Evolutionary conservation across 2,329 filamentous ascomycete genomes (phyloP).

Genomic region (Claviceps africana): DNA sequence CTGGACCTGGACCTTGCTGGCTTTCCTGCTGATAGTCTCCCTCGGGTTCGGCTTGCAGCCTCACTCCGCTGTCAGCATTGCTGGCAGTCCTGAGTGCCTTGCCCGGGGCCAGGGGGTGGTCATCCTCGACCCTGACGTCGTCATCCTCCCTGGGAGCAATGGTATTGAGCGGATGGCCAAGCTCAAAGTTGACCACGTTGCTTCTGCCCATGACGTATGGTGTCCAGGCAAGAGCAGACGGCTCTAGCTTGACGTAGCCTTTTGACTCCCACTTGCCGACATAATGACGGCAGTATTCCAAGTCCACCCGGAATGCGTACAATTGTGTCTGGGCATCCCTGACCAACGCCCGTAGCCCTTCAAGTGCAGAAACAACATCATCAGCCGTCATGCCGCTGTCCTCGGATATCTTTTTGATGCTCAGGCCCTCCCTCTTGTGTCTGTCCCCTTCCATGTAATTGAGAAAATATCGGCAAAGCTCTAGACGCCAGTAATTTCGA

Average conservation of each 20-base stretch:
- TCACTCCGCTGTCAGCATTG: slow-evolving; percentile 6
- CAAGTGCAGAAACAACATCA: slow-evolving; percentile 86
- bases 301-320: slow-evolving; percentile 81
- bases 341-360: slow-evolving; percentile 78
- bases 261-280: slow-evolving; percentile 82
- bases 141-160: slow-evolving; percentile 78
- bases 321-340: slow-evolving; percentile 76
- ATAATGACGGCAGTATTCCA: slow-evolving; percentile 74
- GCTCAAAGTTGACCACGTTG: slow-evolving; percentile 69
- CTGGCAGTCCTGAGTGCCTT: slow-evolving; percentile 2
- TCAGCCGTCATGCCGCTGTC: slow-evolving; percentile 92
- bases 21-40: background rate
- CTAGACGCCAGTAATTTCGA: slow-evolving; percentile 87
- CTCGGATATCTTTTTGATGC: slow-evolving; percentile 59
- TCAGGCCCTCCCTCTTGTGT: slow-evolving; percentile 35
- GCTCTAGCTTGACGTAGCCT: slow-evolving; percentile 71
- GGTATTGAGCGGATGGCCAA: slow-evolving; percentile 66
- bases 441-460: slow-evolving; percentile 22
- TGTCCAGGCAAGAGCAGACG: slow-evolving; percentile 77
- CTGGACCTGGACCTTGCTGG: slow-evolving; percentile 11
- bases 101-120: slow-evolving; percentile 3
- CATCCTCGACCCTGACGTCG: slow-evolving; percentile 28
- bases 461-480: slow-evolving; percentile 74
- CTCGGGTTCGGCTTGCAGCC: slow-evolving; percentile 3
- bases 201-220: slow-evolving; percentile 91